These are phyloP conservation scores for Diutina scorzettiae DNA, from an alignment of 1,139 yeast genomes.

Conservation along the genomic window DNA sequence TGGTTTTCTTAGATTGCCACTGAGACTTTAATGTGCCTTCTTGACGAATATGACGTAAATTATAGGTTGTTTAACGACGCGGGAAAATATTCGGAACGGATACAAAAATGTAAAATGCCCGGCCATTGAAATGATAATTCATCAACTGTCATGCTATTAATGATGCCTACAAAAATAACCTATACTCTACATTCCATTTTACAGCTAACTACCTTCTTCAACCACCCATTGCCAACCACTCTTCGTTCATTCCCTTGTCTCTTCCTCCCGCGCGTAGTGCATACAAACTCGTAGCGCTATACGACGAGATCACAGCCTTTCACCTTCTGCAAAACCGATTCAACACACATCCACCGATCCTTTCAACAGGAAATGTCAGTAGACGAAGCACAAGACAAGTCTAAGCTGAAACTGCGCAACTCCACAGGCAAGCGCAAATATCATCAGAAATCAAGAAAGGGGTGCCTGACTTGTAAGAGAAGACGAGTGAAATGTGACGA, in stretches of 20 bases:
- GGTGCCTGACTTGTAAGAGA: slow-evolving; percentile 5
- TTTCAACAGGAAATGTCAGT: slow-evolving; percentile 3
- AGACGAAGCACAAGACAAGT: too few species aligned
- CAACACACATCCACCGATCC: not conserved
- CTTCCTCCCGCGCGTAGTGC: not conserved
- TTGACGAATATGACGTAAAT: too few species aligned
- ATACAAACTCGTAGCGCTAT: not conserved
- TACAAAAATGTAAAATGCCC: too few species aligned
- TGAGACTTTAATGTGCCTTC: too few species aligned
- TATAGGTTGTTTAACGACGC: too few species aligned
- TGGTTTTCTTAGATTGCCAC: too few species aligned
- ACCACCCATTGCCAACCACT: not conserved
- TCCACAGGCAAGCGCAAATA: slow-evolving; percentile 40
- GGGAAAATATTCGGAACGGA: too few species aligned
- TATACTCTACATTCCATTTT: too few species aligned
- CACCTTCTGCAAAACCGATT: not conserved
- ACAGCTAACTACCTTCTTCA: too few species aligned
- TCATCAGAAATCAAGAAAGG: slow-evolving; percentile 60
- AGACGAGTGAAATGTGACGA: slow-evolving; percentile 6
- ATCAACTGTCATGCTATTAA: too few species aligned
- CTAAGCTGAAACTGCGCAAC: not conserved
- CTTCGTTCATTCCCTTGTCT: not conserved
- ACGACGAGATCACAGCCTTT: not conserved
- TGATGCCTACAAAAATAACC: too few species aligned
- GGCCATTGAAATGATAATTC: too few species aligned